Evolutionary conservation across 495 filamentous ascomycete genomes (phyloP), one percentile per base, ranked within the genome.

Genomic region (Neurospora sp.): DNA sequence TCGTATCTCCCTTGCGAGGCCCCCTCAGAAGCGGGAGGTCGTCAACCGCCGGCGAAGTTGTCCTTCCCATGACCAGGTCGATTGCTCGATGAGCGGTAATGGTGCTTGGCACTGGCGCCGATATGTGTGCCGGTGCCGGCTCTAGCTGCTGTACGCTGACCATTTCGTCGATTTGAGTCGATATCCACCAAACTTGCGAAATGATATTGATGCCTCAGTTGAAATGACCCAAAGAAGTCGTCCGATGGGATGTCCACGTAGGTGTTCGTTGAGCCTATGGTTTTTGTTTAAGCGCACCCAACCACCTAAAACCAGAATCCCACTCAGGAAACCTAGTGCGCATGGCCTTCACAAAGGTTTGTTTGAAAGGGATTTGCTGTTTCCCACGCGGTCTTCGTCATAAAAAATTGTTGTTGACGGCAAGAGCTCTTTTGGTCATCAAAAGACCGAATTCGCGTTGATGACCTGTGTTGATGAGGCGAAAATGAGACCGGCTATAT

Each of bases 1-100:
- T 82, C 39, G 83, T 82, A 76, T 88, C 86, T 44, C 85, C 84
- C 59, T 75, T 80, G 70, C 79, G 80, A 10, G 83, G 77, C 22
- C 80, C 79, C 59, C 81, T 80, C 22, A 79, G 77, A 39, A 80
- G 75, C 47, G 76, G 76, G 20, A 78, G 71, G 18, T 79, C 77
- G n/a, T 75, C 74, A 3, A 77, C 39, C 10, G 72, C 71, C 10
- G 77, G 74, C 38, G 75, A 76, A 41, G 78, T 47, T 72, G 73
- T 41, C 69, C 45, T 71, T 75, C 77, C 79, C 74, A 83, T 82
- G 7, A 80, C 78, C 37, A 78, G 69, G 16, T 74, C 74, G 16
- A 73, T 70, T 44, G 75, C 65, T 16, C 75, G 74, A 3, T 75
- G 39, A 18, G 74, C 70, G 72, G 77, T 75, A 71, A 76, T 77